A percentile compares a stretch with the other conserved stretches of the same genome.
Evolutionary conservation across 345 rosid genomes (phyloP).

Genomic region (Raphanus raphanistrum): DNA sequence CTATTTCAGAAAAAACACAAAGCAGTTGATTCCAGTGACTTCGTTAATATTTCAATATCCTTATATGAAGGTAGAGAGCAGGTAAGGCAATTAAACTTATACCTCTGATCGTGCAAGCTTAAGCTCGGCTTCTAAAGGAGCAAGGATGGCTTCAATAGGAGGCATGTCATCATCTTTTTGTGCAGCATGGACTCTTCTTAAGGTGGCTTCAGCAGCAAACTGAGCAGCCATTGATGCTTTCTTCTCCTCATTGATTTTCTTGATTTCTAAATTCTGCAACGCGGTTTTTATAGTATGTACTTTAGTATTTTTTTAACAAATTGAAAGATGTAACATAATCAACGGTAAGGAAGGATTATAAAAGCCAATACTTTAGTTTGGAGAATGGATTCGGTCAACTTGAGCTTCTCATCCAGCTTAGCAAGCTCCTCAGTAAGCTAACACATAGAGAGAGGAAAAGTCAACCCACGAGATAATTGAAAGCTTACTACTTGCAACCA

Average conservation of each 20-base stretch:
- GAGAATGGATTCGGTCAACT: slow-evolving; percentile 81
- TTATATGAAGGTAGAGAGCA: background rate
- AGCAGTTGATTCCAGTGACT: background rate
- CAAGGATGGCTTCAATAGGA: slow-evolving; percentile 99
- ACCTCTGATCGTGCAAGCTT: slow-evolving; percentile 98
- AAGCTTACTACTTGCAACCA: background rate
- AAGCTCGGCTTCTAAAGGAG: slow-evolving; percentile 98
- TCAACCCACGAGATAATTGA: background rate
- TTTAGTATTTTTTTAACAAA: background rate
- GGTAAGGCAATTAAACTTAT: background rate
- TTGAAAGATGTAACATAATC: background rate
- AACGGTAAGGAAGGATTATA: background rate
- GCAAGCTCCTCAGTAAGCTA: slow-evolving; percentile 92
- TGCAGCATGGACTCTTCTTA: slow-evolving; percentile 99
- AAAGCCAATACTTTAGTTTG: slow-evolving; percentile 69
- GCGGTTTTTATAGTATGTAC: background rate
- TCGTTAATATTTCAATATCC: background rate
- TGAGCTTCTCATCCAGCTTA: slow-evolving; percentile 91
- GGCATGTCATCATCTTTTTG: slow-evolving; percentile 99
- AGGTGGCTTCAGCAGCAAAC: slow-evolving; percentile 99
- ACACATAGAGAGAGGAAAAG: slow-evolving; percentile 21
- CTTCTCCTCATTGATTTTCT: slow-evolving; percentile 98
- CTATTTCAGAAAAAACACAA: slow-evolving; percentile 46
- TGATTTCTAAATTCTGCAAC: slow-evolving; percentile 92
- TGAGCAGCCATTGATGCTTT: slow-evolving; percentile 99